A percentile compares a stretch with the other conserved stretches of the same genome.
Conservation (phyloP, 306 rosid genomes). For the Casuarina equisetifolia region DNA sequence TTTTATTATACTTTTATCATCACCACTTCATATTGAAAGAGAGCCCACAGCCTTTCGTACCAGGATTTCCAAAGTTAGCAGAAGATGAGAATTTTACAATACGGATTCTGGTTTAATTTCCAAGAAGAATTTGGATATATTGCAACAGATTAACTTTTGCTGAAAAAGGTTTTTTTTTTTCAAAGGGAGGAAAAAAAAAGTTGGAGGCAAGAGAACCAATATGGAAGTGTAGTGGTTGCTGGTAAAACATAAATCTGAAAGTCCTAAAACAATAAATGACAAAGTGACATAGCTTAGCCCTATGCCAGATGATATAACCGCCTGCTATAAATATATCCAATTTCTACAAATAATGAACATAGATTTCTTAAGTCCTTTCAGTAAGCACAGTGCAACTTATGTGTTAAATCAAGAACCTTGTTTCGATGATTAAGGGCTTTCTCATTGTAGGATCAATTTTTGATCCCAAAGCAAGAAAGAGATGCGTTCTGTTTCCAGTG, state of each 20-base stretch:
- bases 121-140: background rate
- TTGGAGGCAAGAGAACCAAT: background rate
- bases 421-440: background rate
- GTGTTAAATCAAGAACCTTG: background rate
- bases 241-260: background rate
- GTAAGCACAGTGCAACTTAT: background rate
- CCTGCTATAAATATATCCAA: background rate
- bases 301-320: background rate
- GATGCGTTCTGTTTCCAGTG: background rate
- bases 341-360: background rate
- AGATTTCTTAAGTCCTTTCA: slow-evolving; percentile 4
- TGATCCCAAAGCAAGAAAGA: background rate
- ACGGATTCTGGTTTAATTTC: background rate
- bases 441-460: background rate
- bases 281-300: background rate
- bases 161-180: background rate
- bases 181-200: background rate
- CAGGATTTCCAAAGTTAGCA: background rate
- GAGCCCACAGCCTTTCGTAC: background rate
- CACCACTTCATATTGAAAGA: background rate
- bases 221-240: background rate
- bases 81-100: background rate
- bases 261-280: background rate
- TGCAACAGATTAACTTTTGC: background rate
- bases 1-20: background rate